Evolutionary conservation across 1,284 basidiomycete species (phyloP).

Genomic region (Sphaerobolus stellatus): DNA sequence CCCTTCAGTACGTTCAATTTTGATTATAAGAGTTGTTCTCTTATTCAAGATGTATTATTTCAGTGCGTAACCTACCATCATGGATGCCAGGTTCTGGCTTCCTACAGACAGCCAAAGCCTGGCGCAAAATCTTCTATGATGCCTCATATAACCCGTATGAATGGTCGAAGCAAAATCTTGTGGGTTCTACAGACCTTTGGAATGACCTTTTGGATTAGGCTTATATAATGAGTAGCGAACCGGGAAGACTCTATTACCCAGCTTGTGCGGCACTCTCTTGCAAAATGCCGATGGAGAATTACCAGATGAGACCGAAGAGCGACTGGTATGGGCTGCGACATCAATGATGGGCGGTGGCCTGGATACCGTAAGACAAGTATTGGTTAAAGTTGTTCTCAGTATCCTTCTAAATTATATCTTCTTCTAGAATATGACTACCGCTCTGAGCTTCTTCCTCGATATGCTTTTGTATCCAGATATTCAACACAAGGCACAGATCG

Average conservation of each 20-base stretch:
- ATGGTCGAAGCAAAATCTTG: neutral
- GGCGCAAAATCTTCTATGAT: neutral
- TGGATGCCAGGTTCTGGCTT: neutral
- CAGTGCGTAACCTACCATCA: neutral
- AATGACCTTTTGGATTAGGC: neutral
- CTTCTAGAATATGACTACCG: neutral
- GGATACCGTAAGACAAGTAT: neutral
- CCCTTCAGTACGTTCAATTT: constrained; percentile 25
- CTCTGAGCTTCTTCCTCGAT: neutral
- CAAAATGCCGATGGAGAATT: neutral
- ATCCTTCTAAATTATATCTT: neutral
- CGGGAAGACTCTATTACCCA: neutral
- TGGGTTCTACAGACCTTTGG: neutral
- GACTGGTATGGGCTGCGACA: neutral
- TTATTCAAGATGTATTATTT: neutral
- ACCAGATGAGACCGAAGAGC: neutral
- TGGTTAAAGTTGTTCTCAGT: neutral
- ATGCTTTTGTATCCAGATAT: constrained; percentile 4
- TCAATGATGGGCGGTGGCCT: neutral
- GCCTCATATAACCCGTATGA: neutral
- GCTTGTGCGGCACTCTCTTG: neutral
- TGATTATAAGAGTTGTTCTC: neutral
- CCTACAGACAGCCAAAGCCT: neutral
- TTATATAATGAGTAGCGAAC: neutral
- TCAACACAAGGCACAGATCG: constrained; percentile 1